These are phyloP conservation scores for Calonectria pseudoreteaudii DNA, from an alignment of 2,329 filamentous ascomycete genomes.

Conservation along the genomic window DNA sequence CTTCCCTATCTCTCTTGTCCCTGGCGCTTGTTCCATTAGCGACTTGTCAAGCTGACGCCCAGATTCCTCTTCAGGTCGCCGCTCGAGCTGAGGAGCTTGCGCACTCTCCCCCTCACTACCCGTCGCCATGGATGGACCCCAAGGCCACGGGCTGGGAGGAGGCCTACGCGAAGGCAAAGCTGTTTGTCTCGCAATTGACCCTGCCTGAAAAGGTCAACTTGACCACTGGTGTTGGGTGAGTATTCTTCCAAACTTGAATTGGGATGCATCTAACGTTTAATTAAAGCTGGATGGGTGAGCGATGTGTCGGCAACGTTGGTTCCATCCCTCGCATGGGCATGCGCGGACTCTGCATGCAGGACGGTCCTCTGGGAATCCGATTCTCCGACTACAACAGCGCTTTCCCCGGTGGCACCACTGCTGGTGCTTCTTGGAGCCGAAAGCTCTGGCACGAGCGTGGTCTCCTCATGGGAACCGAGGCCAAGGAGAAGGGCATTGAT, in stretches of 20 bases:
- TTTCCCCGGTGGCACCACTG: slow-evolving; percentile 82
- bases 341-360: slow-evolving; percentile 84
- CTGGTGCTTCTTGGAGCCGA: slow-evolving; percentile 86
- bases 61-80: slow-evolving; percentile 34
- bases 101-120: slow-evolving; percentile 75
- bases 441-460: slow-evolving; percentile 69
- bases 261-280: background rate
- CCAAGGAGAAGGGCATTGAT: slow-evolving; percentile 81
- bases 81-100: slow-evolving; percentile 44
- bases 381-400: slow-evolving; percentile 83
- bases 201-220: slow-evolving; percentile 93
- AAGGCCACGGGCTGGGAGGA: slow-evolving; percentile 78
- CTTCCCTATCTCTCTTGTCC: slow-evolving; percentile 18
- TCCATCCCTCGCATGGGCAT: slow-evolving; percentile 77
- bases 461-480: slow-evolving; percentile 67
- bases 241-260: slow-evolving; percentile 43
- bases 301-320: slow-evolving; percentile 83
- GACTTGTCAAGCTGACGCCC: slow-evolving; percentile 36
- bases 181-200: slow-evolving; percentile 86
- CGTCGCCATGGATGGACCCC: slow-evolving; percentile 87
- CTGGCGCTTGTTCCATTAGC: slow-evolving; percentile 20
- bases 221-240: slow-evolving; percentile 88
- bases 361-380: slow-evolving; percentile 84
- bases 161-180: slow-evolving; percentile 80
- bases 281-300: slow-evolving; percentile 64